A percentile compares a stretch with the other conserved stretches of the same genome.
phyloP scores from a whole-genome alignment of 2,329 filamentous ascomycete species.

The Plectosphaerella plurivora region DNA sequence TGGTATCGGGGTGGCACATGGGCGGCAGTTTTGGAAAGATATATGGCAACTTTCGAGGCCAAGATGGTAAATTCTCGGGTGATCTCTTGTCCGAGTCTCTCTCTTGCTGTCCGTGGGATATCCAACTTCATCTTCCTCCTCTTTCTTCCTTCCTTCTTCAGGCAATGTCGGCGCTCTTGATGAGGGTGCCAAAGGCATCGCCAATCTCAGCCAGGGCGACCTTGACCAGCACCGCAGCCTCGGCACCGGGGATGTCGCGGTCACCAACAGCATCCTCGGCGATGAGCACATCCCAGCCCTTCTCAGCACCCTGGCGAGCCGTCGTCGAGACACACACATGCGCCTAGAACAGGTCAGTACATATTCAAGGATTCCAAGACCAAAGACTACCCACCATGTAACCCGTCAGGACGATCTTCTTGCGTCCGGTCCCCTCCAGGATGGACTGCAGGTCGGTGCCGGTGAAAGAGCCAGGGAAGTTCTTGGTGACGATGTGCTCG shows the following conservation, averaged over 20 bases:
- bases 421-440: conserved; percentile 42
- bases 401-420: conserved; percentile 58
- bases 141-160: neutral
- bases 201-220: conserved; percentile 54
- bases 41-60: too few relatives aligned
- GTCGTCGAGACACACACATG: conserved; percentile 64
- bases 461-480: conserved; percentile 55
- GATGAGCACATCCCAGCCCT: conserved; percentile 60
- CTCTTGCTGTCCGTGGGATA: too few relatives aligned
- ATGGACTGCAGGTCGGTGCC: conserved; percentile 52
- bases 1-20: too few relatives aligned
- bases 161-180: conserved; percentile 30
- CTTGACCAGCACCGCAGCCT: conserved; percentile 45
- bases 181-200: conserved; percentile 59
- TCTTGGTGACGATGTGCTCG: conserved; percentile 57
- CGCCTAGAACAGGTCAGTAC: conserved; percentile 33
- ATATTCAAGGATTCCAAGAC: too few relatives aligned
- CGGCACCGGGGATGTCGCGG: conserved; percentile 59
- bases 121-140: too few relatives aligned
- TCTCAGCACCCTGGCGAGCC: conserved; percentile 53
- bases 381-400: conserved; percentile 42
- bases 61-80: too few relatives aligned
- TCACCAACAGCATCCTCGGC: conserved; percentile 61
- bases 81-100: too few relatives aligned
- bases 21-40: too few relatives aligned